Evolutionary conservation across 768 basidiomycete genomes (phyloP), one percentile per base, ranked within the genome.

Genomic region (Rhodocollybia butyracea): DNA sequence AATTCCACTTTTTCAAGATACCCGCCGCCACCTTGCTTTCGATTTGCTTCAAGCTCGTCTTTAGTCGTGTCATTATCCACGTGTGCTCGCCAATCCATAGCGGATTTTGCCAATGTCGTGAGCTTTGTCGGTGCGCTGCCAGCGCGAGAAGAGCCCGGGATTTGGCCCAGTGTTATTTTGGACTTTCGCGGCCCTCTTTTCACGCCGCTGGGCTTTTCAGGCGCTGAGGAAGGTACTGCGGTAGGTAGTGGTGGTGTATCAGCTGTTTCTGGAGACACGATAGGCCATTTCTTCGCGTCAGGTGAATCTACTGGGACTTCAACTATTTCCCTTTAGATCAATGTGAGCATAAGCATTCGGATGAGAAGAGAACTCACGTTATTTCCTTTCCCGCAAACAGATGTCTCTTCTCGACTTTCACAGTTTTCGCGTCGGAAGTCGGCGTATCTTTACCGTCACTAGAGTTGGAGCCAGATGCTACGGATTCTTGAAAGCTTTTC

Each of bases 1-100:
- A 94, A 94, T 36, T 92, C 90, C 29, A 91, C 83, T 70, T 89
- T 93, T 61, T 91, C 91, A 19, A 94, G 72, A 68, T 89, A 94
- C 0, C 91, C 89, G 8, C 88, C 90, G 0, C 84, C 81, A 39
- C 85, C 79, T 8, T 53, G 27, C 43, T 36, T 54, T 45, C 86
- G 74, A 57, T 91, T 86, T 3, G 82, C 81, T 46, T 88, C 82
- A n/a, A 94, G 76, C 58, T 90, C 88, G 60, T 91, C 85, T 57
- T 82, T 78, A 8, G 86, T 63, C 3, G 73, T 78, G 0, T 73
- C 55, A 19, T 66, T 63, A 24, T 68, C 62, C 48, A 91, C 68
- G 61, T 93, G 90, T 0, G 81, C 69, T 27, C 78, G 77, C 92
- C 92, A 94, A 65, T 94, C 92, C 81, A 94, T 83, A 12, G 87